A percentile compares a stretch with the other conserved stretches of the same genome.
These are phyloP conservation scores for Phycomyces nitens DNA, from an alignment of 192 early-diverging fungal genomes.

Conservation along the genomic window DNA sequence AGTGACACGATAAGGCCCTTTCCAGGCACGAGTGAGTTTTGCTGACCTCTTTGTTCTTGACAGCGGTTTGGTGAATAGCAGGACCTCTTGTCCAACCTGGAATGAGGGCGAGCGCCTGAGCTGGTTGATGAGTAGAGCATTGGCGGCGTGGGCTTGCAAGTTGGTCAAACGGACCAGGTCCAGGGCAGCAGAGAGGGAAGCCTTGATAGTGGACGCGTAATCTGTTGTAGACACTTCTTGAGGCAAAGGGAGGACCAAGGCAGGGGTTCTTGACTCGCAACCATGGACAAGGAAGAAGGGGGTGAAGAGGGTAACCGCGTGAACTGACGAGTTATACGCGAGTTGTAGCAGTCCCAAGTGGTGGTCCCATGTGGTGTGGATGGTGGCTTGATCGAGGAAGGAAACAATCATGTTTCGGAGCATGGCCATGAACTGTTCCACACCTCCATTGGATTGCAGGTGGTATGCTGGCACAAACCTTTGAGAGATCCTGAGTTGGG, in stretches of 20 bases:
- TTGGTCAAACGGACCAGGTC: background rate
- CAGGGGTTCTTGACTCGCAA: background rate
- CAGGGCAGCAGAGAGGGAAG: background rate
- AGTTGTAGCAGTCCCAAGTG: background rate
- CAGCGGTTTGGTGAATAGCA: background rate
- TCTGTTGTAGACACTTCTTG: background rate
- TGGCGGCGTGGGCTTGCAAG: background rate
- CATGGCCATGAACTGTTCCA: conserved; percentile 18
- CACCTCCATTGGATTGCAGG: conserved; percentile 20
- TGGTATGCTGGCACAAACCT: conserved; percentile 15
- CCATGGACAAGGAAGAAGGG: background rate
- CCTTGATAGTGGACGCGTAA: background rate
- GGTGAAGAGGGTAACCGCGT: background rate
- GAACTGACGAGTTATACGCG: background rate
- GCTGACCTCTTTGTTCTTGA: background rate
- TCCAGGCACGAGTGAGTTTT: background rate
- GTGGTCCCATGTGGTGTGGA: conserved; percentile 1
- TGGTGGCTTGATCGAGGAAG: background rate
- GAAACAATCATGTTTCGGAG: conserved; percentile 14
- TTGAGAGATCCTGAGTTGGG: too few species aligned
- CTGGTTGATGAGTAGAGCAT: background rate
- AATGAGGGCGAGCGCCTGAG: too few species aligned
- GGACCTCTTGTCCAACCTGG: background rate
- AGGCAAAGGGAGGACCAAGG: background rate
- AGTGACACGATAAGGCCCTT: background rate